Evolutionary conservation across 352 stramenopile species (phyloP).

Genomic region (Phytopythium helicoides): DNA sequence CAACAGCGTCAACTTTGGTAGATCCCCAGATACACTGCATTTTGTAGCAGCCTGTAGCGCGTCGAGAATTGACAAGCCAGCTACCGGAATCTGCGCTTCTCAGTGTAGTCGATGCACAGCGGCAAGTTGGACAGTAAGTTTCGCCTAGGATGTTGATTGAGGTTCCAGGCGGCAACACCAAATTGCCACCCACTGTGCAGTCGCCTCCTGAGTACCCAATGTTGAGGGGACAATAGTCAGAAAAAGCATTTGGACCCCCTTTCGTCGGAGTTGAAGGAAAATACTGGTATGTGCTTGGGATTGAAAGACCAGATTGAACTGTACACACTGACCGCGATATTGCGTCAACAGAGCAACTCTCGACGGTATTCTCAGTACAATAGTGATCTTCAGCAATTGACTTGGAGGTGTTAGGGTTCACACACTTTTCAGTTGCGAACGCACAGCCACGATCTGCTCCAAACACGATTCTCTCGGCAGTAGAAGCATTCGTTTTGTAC

Average conservation of each 20-base stretch:
- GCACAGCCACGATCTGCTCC: slow-evolving; percentile 57
- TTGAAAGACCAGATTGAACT: slow-evolving; percentile 32
- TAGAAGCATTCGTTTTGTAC: slow-evolving; percentile 75
- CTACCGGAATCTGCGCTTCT: slow-evolving; percentile 51
- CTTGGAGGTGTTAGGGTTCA: slow-evolving; percentile 43
- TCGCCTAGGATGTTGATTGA: slow-evolving; percentile 77
- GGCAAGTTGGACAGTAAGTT: slow-evolving; percentile 68
- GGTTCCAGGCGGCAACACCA: slow-evolving; percentile 38
- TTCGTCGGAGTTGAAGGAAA: slow-evolving; percentile 42
- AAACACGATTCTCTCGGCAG: too few relatives aligned
- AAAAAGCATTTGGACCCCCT: slow-evolving; percentile 59
- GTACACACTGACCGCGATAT: slow-evolving; percentile 67
- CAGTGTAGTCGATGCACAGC: slow-evolving; percentile 65
- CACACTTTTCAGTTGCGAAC: slow-evolving; percentile 69
- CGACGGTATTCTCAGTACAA: slow-evolving; percentile 46
- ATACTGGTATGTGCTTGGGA: slow-evolving; percentile 62
- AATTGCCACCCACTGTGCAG: slow-evolving; percentile 54
- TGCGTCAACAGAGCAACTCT: slow-evolving; percentile 78
- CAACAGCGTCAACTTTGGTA: too few relatives aligned
- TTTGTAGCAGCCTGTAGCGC: slow-evolving; percentile 76
- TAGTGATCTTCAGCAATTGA: slow-evolving; percentile 57
- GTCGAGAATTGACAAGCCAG: slow-evolving; percentile 54
- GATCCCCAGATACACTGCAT: slow-evolving; percentile 77
- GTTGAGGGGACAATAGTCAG: slow-evolving; percentile 80
- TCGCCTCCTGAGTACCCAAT: slow-evolving; percentile 64